Base-by-base conservation (phyloP, 257 asterid genomes). In the Solanum tacnaense region DNA sequence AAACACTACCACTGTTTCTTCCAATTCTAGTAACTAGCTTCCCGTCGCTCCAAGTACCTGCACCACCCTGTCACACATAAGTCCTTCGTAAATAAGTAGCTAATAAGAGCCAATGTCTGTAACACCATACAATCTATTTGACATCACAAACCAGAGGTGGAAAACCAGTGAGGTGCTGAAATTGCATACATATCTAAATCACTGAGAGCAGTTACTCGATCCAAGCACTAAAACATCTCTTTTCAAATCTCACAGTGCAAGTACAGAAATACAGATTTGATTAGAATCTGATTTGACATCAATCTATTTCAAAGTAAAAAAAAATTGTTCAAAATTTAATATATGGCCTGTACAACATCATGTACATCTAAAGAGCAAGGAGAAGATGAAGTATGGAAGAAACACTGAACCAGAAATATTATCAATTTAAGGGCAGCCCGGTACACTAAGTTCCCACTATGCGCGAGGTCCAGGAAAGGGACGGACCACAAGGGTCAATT, bases 1-100 rank as follows among this genome's bases (percentile, higher is more conserved):
- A 74, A 87, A 97, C 98, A 87, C 96, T 92, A 60, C 87, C 86
- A 68, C 96, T 97, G 88, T 97, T 96, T 92, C 97, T 92, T 89
- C 99, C 99, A 83, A 95, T 96, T 93, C 99, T 93, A 84, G 99
- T 97, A 76, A 97, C 98, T 88, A 96, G 93, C 92, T 97, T 97
- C 90, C 99, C 99, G 86, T 97, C 99, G 83, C 99, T 97, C 99
- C 99, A 96, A 90, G 99, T 97, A 96, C 99, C 99, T 97, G 99
- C 99, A 95, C 99, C 99, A 94, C 99, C 99, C 98, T 97, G 99
- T 92, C 92, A 94, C 84, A 88, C 93, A 92, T 97, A 95, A 97
- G 99, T 93, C 93, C 94, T 92, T 86, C 89, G 91, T 91, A 92
- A 89, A 90, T 88, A 86, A 87, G 91, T 86, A 91, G 68, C 20